These are phyloP conservation scores for Boletus fagicola DNA, from an alignment of 768 basidiomycete species.

Conservation along the genomic window DNA sequence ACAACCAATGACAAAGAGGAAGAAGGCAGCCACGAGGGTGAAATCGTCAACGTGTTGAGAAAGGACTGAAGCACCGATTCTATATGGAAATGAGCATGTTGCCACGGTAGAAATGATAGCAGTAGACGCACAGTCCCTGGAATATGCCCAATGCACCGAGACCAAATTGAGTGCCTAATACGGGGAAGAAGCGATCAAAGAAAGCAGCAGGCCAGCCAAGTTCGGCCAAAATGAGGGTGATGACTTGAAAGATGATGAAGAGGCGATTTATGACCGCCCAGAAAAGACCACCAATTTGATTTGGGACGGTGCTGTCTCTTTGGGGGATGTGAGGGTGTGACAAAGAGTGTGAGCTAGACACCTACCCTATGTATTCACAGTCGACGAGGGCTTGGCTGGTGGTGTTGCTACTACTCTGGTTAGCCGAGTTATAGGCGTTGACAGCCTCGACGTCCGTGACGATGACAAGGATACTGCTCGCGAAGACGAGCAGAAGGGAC, in stretches of 20 bases:
- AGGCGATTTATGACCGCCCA: constrained; percentile 89
- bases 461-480: constrained; percentile 73
- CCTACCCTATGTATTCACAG: constrained; percentile 79
- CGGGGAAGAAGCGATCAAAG: constrained; percentile 84
- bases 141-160: constrained; percentile 85
- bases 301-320: constrained; percentile 78
- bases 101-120: background rate
- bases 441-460: constrained; percentile 75
- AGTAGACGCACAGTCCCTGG: constrained; percentile 68
- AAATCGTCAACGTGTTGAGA: constrained; percentile 84
- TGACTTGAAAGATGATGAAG: constrained; percentile 81
- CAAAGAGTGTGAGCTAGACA: constrained; percentile 8
- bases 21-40: constrained; percentile 87
- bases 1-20: constrained; percentile 90
- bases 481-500: constrained; percentile 73
- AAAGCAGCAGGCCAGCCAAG: constrained; percentile 74
- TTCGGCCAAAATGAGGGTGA: constrained; percentile 81
- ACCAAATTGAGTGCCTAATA: constrained; percentile 81
- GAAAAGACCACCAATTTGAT: constrained; percentile 87
- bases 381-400: constrained; percentile 40
- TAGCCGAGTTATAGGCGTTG: constrained; percentile 55
- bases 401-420: constrained; percentile 31
- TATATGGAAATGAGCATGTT: constrained; percentile 25
- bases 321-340: constrained; percentile 25
- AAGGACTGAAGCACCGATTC: constrained; percentile 68